Base-by-base conservation (phyloP, 2,329 filamentous ascomycete species). In the Berkeleyomyces basicola region DNA sequence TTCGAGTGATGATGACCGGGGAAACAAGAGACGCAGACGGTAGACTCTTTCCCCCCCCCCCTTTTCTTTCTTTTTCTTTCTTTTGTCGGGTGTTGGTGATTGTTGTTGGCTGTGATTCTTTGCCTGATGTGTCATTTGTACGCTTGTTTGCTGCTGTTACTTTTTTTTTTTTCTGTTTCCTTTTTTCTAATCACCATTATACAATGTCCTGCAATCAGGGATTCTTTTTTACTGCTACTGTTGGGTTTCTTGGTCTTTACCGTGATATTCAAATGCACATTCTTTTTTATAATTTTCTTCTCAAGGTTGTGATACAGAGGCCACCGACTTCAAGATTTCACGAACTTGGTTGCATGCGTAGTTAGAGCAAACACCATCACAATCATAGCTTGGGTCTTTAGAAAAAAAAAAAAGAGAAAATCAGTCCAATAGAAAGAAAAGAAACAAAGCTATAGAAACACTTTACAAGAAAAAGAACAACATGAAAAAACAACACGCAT, bases 1-100 rank as follows among this genome's bases (percentile, higher is more conserved):
- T 62, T 90, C 89, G 65, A 70, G 71, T 14, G 71, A 73, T 0
- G 70, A 71, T 0, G 87, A 90, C 67, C 72, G 87, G 59, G 82
- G 77, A 77, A 86, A 80, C 84, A 90, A 83, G 82, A 65, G 58
- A 61, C 63, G 63, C 5, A 63, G 64, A 63, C 61, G 64, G 58
- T 65, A 63, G 70, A 64, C 11, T 57, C 36, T 59, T 43, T 58
- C 33, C 11, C 31, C 58, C 11, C 23, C n/a, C 11, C 11, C 47
- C 37, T 23, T 42, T 60, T 36, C 46, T 46, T 42, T 53, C 23
- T 62, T 62, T 58, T 60, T 59, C 33, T 58, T 62, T 59, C 40
- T 10, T 11, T 58, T 58, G 61, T 39, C 23, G 23, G 23, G 23
- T 23, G 23, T 23, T 23, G 23, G 23, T 23, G 23, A 23, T 23